Evolutionary conservation across 176 grass and related monocot genomes (phyloP), one percentile per base, ranked within the genome.

Genomic region (Elaeis guineensis): DNA sequence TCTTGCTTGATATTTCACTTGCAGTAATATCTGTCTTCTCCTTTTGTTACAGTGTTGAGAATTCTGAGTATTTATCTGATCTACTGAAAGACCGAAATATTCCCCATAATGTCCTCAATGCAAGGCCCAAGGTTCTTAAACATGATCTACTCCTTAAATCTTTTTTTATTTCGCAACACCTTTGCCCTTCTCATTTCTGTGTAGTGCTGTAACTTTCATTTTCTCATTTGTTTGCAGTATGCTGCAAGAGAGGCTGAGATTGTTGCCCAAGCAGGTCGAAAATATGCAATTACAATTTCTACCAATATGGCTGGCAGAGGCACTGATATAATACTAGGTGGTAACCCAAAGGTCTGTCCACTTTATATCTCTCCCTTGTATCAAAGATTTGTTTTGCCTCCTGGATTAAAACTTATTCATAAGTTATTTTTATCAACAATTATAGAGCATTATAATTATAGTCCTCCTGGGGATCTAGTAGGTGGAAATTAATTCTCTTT

Each of bases 261-360:
- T 68, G 79, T 90, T 79, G 92, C 92, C 68, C 92, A 96, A 66
- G 92, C 92, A 32, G 92, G 92, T 75, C 78, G 86, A 55, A 90
- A 96, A 67, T 73, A 96, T 72, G 86, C 92, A 69, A 96, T 96
- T 78, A 96, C 92, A 55, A 96, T 96, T 74, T 87, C 92, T 69
- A 96, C 92, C 49, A 96, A 96, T 71, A 96, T 96, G 92, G 92
- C 92, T 52, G 92, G 92, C 30, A 87, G 92, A 78, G 92, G 92
- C 54, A 96, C 87, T 72, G 92, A 96, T 74, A 96, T 96, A 66
- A 96, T 96, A 69, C 77, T 96, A 61, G 92, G 92, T 82, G 92
- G 92, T 73, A 96, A 96, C 39, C 83, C 86, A 54, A 96, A 88
- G 79, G 92, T 95, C 69, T 66, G 32, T 71, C 58, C 67, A 65